Base-by-base conservation (phyloP, 2,329 filamentous ascomycete species). In the Trichoderma arundinaceum region DNA sequence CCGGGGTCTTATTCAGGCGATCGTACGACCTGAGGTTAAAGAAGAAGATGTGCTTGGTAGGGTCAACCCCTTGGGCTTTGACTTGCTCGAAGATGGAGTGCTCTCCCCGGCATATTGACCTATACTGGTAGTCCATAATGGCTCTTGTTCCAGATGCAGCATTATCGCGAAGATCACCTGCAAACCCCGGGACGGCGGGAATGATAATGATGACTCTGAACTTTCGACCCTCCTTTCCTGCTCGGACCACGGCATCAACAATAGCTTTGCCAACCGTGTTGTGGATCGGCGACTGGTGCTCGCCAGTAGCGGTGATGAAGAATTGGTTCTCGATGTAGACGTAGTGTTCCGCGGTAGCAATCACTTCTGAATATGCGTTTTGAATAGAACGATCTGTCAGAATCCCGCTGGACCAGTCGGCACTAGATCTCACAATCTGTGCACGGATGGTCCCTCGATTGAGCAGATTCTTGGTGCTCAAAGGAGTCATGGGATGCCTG, bases 271-370 rank as follows among this genome's bases (percentile, higher is more conserved):
- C 95, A 61, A 99, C 91, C 17, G 88, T 90, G 75, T 99, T 99
- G 77, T 92, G 88, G 28, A 98, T 87, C 0, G 94, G 94, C 0
- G 83, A 80, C 75, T 97, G 94, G 41, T 97, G 79, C n/a, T 95
- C 89, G 8, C 92, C 92, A 0, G 94, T 98, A 0, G 95, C 92
- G 1, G 93, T 96, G 74, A 96, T 97, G 83, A 98, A 99, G 81
- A 98, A 98, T 73, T 99, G 95, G 73, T 98, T 98, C 77, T 99
- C 95, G 67, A 99, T 97, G 80, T 98, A 99, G 28, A 99, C 90
- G 71, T 88, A 97, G 75, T 98, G 94, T 77, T 97, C 82, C 0
- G 94, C 94, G 59, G 92, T 92, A 58, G 89, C 83, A 72, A 98
- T 98, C 35, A 96, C 81, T 69, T 97, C 92, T 66, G 83, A 84